Evolutionary conservation across 1,284 basidiomycete genomes (phyloP).

Genomic region (Moniliophthora roreri): DNA sequence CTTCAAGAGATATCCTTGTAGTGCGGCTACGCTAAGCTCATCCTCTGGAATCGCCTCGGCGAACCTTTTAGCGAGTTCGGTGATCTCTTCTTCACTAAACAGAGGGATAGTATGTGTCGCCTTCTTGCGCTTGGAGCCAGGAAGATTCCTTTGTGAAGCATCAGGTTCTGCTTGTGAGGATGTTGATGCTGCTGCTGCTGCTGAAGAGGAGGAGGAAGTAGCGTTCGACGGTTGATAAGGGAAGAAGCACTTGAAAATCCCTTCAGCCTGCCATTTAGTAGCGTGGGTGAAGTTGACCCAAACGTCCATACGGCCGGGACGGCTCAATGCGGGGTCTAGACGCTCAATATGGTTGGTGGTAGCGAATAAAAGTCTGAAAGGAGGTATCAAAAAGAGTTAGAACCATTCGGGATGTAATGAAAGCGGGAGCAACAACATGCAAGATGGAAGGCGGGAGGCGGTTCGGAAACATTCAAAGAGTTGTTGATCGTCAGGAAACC

Average conservation of each 20-base stretch:
- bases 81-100: conserved; percentile 71
- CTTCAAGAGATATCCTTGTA: conserved; percentile 83
- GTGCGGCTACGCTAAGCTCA: conserved; percentile 79
- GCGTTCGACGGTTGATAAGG: conserved; percentile 50
- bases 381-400: not conserved
- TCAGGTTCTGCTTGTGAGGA: conserved; percentile 37
- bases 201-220: conserved; percentile 25
- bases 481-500: no score
- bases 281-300: conserved; percentile 88
- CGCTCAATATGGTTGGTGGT: conserved; percentile 87
- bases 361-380: conserved; percentile 68
- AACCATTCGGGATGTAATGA: not conserved
- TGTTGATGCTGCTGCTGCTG: conserved; percentile 17
- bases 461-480: no score
- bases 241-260: conserved; percentile 91
- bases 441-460: not conserved
- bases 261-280: conserved; percentile 84
- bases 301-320: conserved; percentile 84
- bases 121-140: conserved; percentile 64
- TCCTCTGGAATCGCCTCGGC: conserved; percentile 76
- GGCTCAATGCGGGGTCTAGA: conserved; percentile 77
- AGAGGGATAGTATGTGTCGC: conserved; percentile 60
- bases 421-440: conserved; percentile 16
- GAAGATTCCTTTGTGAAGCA: conserved; percentile 62
- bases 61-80: conserved; percentile 73